These are phyloP conservation scores for Colletotrichum tabaci DNA, from an alignment of 2,329 filamentous ascomycete genomes.

Conservation along the genomic window DNA sequence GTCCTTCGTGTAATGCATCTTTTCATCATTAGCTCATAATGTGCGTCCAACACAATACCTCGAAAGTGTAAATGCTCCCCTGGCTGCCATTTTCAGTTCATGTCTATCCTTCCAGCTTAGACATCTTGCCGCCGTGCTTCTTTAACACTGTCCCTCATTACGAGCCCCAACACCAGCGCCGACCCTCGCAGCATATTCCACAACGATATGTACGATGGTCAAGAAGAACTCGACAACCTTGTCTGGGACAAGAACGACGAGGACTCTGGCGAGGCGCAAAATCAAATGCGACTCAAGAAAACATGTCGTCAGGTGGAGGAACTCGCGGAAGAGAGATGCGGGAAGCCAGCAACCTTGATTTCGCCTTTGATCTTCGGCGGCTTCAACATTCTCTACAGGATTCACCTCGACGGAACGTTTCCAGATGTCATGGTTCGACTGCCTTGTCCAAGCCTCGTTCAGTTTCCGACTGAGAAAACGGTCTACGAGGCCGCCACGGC, in stretches of 20 bases:
- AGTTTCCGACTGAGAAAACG: slow-evolving; percentile 42
- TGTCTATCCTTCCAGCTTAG: too few species aligned
- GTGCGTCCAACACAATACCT: too few species aligned
- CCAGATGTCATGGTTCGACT: slow-evolving; percentile 38
- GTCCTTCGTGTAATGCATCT: too few species aligned
- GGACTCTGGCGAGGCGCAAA: slow-evolving; percentile 3
- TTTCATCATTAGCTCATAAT: too few species aligned
- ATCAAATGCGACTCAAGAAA: slow-evolving; percentile 18
- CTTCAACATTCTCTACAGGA: slow-evolving; percentile 43
- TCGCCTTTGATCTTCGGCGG: slow-evolving; percentile 37
- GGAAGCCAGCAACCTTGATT: slow-evolving; percentile 14
- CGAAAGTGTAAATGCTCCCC: too few species aligned
- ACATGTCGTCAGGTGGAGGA: slow-evolving; percentile 8
- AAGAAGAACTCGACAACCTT: slow-evolving; percentile 35
- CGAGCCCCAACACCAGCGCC: too few species aligned
- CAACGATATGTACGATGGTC: slow-evolving; percentile 16
- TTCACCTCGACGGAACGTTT: slow-evolving; percentile 23
- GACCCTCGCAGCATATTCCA: too few species aligned
- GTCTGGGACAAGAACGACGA: slow-evolving; percentile 33
- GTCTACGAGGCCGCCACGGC: slow-evolving; percentile 42
- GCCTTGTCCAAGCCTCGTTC: slow-evolving; percentile 33
- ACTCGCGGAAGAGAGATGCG: slow-evolving; percentile 4
- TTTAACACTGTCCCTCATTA: too few species aligned
- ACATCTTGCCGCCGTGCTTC: too few species aligned
- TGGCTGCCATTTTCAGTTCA: too few species aligned